A percentile compares a stretch with the other conserved stretches of the same genome.
Conservation (phyloP, 768 basidiomycete species). For the Amanita molliuscula region DNA sequence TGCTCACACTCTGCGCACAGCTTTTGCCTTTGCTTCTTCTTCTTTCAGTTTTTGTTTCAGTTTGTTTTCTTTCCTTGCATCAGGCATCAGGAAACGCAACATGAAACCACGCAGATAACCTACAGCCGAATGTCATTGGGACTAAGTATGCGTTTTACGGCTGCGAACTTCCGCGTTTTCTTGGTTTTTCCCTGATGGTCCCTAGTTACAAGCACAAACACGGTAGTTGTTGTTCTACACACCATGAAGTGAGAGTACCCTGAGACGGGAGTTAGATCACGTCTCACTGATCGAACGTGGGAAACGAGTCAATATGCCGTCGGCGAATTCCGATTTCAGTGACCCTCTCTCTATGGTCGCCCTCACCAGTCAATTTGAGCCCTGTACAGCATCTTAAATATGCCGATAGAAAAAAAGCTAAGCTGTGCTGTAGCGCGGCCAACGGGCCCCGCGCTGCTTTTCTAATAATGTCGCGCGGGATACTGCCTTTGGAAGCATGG, state of each 20-base stretch:
- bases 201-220: neutral
- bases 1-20: constrained; percentile 70
- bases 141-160: constrained; percentile 88
- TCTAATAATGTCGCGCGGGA: too few species aligned
- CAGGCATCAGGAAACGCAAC: constrained; percentile 5
- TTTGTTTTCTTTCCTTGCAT: constrained; percentile 81
- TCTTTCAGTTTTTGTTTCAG: constrained; percentile 82
- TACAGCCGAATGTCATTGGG: constrained; percentile 91
- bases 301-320: too few species aligned
- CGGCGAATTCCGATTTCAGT: too few species aligned
- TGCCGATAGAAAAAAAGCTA: too few species aligned
- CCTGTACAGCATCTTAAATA: too few species aligned
- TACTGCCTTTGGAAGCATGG: too few species aligned
- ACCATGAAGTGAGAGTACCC: neutral
- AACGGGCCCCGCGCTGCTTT: too few species aligned
- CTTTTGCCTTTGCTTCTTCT: constrained; percentile 69
- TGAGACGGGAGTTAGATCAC: too few species aligned
- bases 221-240: neutral
- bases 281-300: too few species aligned
- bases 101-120: constrained; percentile 15
- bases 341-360: too few species aligned
- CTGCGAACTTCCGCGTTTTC: constrained; percentile 91
- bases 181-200: constrained; percentile 69
- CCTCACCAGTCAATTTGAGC: too few species aligned
- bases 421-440: too few species aligned